Evolutionary conservation across 441 rosid species (phyloP), one percentile per base, ranked within the genome.

Genomic region (Brassica hybrid): DNA sequence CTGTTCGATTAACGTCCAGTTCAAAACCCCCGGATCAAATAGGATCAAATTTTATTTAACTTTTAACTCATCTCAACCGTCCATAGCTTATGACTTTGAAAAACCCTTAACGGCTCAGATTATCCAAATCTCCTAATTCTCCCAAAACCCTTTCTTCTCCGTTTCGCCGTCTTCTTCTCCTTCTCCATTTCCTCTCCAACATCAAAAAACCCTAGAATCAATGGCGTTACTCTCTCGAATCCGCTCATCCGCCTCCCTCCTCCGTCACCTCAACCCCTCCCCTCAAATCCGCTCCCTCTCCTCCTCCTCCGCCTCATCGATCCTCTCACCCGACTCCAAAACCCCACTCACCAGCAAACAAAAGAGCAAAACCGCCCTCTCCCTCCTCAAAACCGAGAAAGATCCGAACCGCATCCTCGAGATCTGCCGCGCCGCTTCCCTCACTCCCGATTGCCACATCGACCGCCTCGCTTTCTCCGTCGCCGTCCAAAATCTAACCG

Each of bases 1-100:
- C 14, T 43, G 52, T 13, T 91, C 89, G 92, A 91, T 90, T 91
- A 88, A 91, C 90, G 91, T 92, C 87, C 86, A 87, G 92, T 88
- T 89, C 71, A 64, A 52, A 18, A 52, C 61, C 75, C 75, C 80
- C 32, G 65, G 73, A 21, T 68, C 16, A 36, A 2, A 36, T 36
- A 36, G 11, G 43, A 36, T 36, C 10, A 36, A n/a, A 4, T 48
- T 48, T 48, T 45, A 21, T 21, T 13, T 1, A 13, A 10, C 10
- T 43, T 43, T 48, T n/a, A 48, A 1, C 54, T n/a, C 17, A 48
- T 48, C 17, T n/a, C 17, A 48, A 13, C 54, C 54, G 54, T 48
- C 54, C 54, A 12, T 48, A n/a, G 17, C 23, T 48, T 5, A 13
- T 45, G 52, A 45, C 52, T 45, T 13, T 1, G 16, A 45, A 45